Evolutionary conservation across 306 rosid species (phyloP).

Genomic region (Vigna mungo): DNA sequence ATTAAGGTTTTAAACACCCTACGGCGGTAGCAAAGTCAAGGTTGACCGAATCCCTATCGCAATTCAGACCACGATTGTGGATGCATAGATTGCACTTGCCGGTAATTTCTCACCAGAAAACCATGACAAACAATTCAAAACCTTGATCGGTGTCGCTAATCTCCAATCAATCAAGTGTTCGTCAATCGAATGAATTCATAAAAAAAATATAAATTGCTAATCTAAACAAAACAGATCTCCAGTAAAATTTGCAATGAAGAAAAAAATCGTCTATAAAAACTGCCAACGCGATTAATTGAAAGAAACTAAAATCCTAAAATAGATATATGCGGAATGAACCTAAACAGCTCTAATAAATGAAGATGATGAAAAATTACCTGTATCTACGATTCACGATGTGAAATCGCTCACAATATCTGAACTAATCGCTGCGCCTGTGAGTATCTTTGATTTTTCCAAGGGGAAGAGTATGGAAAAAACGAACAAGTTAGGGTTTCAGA

Average conservation of each 20-base stretch:
- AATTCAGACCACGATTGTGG: background rate
- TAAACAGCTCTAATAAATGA: constrained; percentile 44
- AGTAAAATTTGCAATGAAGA: background rate
- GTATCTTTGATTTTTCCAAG: background rate
- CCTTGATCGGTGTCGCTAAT: background rate
- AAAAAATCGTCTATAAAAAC: background rate
- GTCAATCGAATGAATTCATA: background rate
- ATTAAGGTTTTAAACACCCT: background rate
- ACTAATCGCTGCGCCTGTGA: constrained; percentile 4
- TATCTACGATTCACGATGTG: constrained; percentile 11
- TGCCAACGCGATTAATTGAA: background rate
- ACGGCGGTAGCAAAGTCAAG: too few relatives aligned
- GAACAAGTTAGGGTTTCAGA: constrained; percentile 47
- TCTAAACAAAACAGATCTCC: background rate
- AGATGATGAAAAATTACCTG: constrained; percentile 49
- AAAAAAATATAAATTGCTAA: background rate
- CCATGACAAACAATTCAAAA: background rate
- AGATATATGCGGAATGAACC: background rate
- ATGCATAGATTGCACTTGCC: background rate
- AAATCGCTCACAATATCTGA: background rate
- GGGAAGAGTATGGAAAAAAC: constrained; percentile 24
- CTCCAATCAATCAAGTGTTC: background rate
- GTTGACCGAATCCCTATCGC: background rate
- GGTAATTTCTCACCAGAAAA: background rate
- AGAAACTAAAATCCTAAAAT: background rate